Evolutionary conservation across 768 basidiomycete species (phyloP).

Genomic region (Suillus decipiens): DNA sequence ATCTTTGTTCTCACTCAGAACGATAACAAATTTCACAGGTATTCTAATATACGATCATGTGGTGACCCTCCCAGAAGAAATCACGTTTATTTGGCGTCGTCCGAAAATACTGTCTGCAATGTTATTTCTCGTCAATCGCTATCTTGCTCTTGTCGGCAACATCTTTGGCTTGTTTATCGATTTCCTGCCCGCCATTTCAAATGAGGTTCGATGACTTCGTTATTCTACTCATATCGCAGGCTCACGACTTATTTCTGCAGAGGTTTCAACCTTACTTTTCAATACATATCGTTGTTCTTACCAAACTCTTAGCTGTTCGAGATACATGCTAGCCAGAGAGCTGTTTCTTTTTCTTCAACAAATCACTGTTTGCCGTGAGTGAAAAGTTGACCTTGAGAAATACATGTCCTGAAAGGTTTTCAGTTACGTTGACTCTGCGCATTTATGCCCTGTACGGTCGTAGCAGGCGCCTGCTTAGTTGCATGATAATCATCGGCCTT

Average conservation of each 20-base stretch:
- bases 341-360: constrained; percentile 45
- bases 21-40: constrained; percentile 15
- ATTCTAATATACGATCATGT: constrained; percentile 32
- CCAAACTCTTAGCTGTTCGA: constrained; percentile 37
- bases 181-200: constrained; percentile 20
- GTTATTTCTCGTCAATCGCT: constrained; percentile 53
- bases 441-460: constrained; percentile 52
- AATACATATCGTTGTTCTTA: neutral
- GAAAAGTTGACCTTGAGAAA: neutral
- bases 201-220: neutral
- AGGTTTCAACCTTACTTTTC: constrained; percentile 8
- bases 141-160: constrained; percentile 45
- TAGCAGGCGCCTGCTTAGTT: constrained; percentile 37
- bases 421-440: constrained; percentile 48
- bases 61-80: constrained; percentile 37
- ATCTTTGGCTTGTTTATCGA: constrained; percentile 31
- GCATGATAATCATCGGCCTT: constrained; percentile 35
- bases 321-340: constrained; percentile 42
- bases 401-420: neutral
- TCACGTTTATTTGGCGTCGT: constrained; percentile 46
- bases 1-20: neutral
- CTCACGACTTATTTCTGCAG: constrained; percentile 1
- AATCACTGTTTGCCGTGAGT: constrained; percentile 48
- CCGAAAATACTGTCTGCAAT: constrained; percentile 40
- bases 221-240: neutral